Evolutionary conservation across 176 grass and related monocot species (phyloP).

Genomic region (Lolium perenne): DNA sequence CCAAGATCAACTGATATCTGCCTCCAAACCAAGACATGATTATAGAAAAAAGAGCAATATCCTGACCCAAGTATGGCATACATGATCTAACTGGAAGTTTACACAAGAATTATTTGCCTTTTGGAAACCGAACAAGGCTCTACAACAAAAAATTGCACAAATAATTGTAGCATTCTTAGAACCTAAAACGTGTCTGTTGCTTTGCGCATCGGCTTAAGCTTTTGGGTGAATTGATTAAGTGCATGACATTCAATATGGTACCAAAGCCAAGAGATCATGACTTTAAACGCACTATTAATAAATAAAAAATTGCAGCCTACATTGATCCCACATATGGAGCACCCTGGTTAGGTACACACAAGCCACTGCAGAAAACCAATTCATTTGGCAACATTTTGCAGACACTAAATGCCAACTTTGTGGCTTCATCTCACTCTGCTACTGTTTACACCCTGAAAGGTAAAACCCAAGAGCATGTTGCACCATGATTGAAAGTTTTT

Average conservation of each 20-base stretch:
- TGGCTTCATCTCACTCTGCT: constrained; percentile 22
- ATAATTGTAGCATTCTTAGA: neutral
- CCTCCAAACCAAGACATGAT: constrained; percentile 14
- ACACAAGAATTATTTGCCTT: neutral
- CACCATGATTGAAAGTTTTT: neutral
- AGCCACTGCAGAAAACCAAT: neutral
- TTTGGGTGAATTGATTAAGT: neutral
- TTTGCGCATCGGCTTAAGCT: neutral
- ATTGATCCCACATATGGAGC: neutral
- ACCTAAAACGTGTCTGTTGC: neutral
- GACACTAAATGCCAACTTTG: neutral
- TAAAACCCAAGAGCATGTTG: neutral
- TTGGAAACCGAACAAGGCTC: neutral
- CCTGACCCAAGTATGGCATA: constrained; percentile 22
- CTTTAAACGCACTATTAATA: neutral
- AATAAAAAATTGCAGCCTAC: neutral
- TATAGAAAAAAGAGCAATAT: neutral
- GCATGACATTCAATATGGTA: neutral
- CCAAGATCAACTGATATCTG: constrained; percentile 14
- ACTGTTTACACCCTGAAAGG: neutral
- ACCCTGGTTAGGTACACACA: neutral
- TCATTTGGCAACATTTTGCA: neutral
- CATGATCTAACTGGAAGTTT: constrained; percentile 15
- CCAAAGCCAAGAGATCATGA: neutral
- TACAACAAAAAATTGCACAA: neutral